Evolutionary conservation across 441 rosid species (phyloP).

Genomic region (Biscutella laevigata): DNA sequence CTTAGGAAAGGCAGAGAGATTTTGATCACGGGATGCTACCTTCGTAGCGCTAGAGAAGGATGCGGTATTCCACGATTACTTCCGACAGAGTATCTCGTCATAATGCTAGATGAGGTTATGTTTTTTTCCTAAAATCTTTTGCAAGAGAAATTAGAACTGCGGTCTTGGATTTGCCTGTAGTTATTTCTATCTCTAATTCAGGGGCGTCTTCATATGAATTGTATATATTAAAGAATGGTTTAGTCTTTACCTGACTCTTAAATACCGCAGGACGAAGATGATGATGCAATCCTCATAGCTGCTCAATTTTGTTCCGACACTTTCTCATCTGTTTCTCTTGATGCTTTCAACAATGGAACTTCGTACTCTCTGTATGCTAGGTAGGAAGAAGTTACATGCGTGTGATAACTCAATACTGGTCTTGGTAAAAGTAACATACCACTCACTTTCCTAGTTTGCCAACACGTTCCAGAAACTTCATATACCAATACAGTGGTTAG

Average conservation of each 20-base stretch:
- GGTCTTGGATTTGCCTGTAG: conserved; percentile 6
- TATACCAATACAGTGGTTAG: neutral
- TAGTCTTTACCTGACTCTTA: conserved; percentile 17
- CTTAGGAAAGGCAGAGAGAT: conserved; percentile 81
- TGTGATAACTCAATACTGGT: neutral
- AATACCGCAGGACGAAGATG: conserved; percentile 66
- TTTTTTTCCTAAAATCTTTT: neutral
- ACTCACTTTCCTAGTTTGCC: conserved; percentile 8
- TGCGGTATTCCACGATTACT: conserved; percentile 67
- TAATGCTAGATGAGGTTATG: conserved; percentile 74
- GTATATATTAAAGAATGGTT: conserved; percentile 1
- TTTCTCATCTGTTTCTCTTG: conserved; percentile 68
- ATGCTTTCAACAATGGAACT: conserved; percentile 42
- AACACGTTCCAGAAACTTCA: conserved; percentile 1
- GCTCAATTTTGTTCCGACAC: conserved; percentile 83
- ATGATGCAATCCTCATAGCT: conserved; percentile 70
- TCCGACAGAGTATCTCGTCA: conserved; percentile 93
- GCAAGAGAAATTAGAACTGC: neutral
- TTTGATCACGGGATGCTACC: conserved; percentile 82
- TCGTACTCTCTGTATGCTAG: conserved; percentile 81
- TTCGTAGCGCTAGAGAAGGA: conserved; percentile 87
- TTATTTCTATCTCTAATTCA: conserved; percentile 10
- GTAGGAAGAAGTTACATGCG: conserved; percentile 26
- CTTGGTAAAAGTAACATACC: conserved; percentile 12
- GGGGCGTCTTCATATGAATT: neutral